Evolutionary conservation across 345 rosid species (phyloP).

Genomic region (Eucalyptus polybractea): DNA sequence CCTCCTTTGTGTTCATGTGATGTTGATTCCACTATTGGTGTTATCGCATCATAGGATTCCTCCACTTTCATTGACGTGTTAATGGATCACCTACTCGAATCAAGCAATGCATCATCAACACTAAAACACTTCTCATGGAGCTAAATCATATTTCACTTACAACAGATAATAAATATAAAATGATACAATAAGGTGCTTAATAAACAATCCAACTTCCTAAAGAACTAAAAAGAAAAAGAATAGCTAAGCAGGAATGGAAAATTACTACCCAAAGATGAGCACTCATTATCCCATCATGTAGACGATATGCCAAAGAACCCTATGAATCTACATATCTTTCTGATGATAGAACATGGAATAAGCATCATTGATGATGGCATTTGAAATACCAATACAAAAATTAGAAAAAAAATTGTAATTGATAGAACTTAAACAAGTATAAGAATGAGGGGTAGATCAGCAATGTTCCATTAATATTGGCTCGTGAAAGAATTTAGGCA

Average conservation of each 20-base stretch:
- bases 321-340: too few species aligned
- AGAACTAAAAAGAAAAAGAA: too few species aligned
- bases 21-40: too few species aligned
- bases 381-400: neutral
- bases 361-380: neutral
- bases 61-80: neutral
- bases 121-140: too few species aligned
- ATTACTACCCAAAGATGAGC: neutral
- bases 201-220: too few species aligned
- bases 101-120: neutral
- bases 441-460: too few species aligned
- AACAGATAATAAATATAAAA: too few species aligned
- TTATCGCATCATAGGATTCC: neutral
- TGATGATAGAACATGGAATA: neutral
- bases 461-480: neutral
- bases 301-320: neutral
- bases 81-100: neutral
- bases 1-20: accelerated
- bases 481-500: neutral
- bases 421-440: neutral
- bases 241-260: neutral
- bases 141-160: too few species aligned
- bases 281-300: neutral
- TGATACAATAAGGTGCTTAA: too few species aligned
- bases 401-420: neutral